Conservation (phyloP, 1,284 basidiomycete species). For the Apiotrichum gracile region DNA sequence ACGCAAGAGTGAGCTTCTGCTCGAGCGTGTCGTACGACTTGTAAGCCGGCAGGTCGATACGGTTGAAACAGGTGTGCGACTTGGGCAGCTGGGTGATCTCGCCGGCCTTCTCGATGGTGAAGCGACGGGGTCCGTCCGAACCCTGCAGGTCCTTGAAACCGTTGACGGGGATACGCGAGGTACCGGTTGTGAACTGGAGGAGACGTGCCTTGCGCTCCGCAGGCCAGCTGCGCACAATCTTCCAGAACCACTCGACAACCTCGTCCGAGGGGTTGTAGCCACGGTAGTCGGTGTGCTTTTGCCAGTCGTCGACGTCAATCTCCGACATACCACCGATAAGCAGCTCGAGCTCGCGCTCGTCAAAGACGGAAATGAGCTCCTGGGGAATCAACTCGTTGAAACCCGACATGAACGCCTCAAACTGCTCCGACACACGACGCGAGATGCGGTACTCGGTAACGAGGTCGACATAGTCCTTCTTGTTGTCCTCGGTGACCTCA, state of each 20-base stretch:
- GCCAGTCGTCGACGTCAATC: constrained; percentile 72
- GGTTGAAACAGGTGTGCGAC: constrained; percentile 83
- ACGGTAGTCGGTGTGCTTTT: constrained; percentile 58
- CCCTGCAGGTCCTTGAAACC: constrained; percentile 99
- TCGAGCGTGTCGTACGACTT: constrained; percentile 83
- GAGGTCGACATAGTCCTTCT: constrained; percentile 95
- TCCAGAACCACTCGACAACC: constrained; percentile 99
- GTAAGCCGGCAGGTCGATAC: constrained; percentile 82
- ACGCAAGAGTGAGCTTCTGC: constrained; percentile 77
- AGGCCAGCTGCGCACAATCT: constrained; percentile 93
- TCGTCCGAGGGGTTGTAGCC: constrained; percentile 61
- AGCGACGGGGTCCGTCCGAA: constrained; percentile 87
- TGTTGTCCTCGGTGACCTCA: constrained; percentile 92
- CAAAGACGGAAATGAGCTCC: constrained; percentile 94
- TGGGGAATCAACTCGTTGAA: constrained; percentile 92
- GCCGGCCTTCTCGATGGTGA: constrained; percentile 95
- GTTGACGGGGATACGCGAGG: constrained; percentile 94
- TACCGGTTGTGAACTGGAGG: constrained; percentile 95
- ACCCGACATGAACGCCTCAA: constrained; percentile 91
- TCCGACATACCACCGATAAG: constrained; percentile 98
- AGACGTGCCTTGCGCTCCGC: constrained; percentile 90
- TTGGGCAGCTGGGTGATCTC: constrained; percentile 83
- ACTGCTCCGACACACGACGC: constrained; percentile 88
- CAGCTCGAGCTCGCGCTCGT: constrained; percentile 93
- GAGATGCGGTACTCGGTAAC: constrained; percentile 94